Evolutionary conservation across 164 flowering plant genomes (phyloP).

Genomic region (Piper longum): DNA sequence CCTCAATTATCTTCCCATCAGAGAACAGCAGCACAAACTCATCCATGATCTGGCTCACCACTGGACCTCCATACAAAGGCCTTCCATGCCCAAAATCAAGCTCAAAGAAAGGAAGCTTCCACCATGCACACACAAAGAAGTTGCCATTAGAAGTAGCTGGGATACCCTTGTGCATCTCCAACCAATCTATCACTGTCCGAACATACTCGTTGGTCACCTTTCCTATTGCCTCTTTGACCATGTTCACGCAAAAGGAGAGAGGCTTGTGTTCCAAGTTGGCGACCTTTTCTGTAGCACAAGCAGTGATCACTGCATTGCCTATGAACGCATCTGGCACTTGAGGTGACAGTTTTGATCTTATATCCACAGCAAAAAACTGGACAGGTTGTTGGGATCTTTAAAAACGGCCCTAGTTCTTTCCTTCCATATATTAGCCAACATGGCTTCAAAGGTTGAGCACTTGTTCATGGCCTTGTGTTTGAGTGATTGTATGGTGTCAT

Average conservation of each 20-base stretch:
- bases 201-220: slow-evolving; percentile 27
- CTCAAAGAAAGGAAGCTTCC: slow-evolving; percentile 26
- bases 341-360: slow-evolving; percentile 24
- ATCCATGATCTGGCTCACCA: slow-evolving; percentile 22
- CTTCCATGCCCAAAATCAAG: slow-evolving; percentile 36
- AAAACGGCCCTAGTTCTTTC: slow-evolving; percentile 25
- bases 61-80: slow-evolving; percentile 28
- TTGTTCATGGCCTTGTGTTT: slow-evolving; percentile 18
- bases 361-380: slow-evolving; percentile 32
- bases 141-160: slow-evolving; percentile 23
- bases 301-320: slow-evolving; percentile 39
- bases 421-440: slow-evolving; percentile 30
- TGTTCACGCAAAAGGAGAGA: slow-evolving; percentile 21
- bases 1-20: slow-evolving; percentile 9
- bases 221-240: slow-evolving; percentile 22
- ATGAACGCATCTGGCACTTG: slow-evolving; percentile 19
- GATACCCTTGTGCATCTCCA: slow-evolving; percentile 30
- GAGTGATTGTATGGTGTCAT: slow-evolving; percentile 15
- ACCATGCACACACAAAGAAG: slow-evolving; percentile 39
- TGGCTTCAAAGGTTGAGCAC: slow-evolving; percentile 32
- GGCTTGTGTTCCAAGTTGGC: slow-evolving; percentile 20
- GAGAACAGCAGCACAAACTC: slow-evolving; percentile 34
- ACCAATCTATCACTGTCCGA: slow-evolving; percentile 34
- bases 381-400: slow-evolving; percentile 11
- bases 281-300: slow-evolving; percentile 28